A percentile compares a stretch with the other conserved stretches of the same genome.
Evolutionary conservation across 2,329 filamentous ascomycete genomes (phyloP).

Genomic region (Fusarium sp.): DNA sequence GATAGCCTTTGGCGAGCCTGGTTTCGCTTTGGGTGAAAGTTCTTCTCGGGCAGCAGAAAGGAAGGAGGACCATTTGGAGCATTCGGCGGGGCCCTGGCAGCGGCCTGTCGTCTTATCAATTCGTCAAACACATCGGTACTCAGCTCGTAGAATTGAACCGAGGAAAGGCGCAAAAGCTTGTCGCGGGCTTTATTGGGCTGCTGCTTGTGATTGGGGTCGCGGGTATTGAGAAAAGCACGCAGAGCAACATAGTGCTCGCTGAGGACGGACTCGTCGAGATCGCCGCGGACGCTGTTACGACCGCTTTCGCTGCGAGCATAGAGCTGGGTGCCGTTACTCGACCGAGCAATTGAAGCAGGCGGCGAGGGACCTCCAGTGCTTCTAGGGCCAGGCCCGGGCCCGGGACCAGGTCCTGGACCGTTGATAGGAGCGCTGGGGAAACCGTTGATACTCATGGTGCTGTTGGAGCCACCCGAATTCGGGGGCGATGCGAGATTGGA

Average conservation of each 20-base stretch:
- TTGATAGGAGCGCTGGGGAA: conserved; percentile 55
- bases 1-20: conserved; percentile 96
- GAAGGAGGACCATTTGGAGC: conserved; percentile 68
- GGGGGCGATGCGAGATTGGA: conserved; percentile 75
- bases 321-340: conserved; percentile 80
- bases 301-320: conserved; percentile 74
- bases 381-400: conserved; percentile 62
- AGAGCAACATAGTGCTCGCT: conserved; percentile 85
- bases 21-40: conserved; percentile 96
- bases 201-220: conserved; percentile 78
- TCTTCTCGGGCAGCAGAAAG: conserved; percentile 84
- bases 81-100: conserved; percentile 64
- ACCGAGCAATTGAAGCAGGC: conserved; percentile 86
- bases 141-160: conserved; percentile 95
- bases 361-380: conserved; percentile 78
- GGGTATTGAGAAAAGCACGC: conserved; percentile 79
- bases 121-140: conserved; percentile 99
- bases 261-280: conserved; percentile 72
- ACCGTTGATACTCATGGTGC: conserved; percentile 68
- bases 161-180: conserved; percentile 88
- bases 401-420: conserved; percentile 55
- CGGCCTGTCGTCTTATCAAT: conserved; percentile 83
- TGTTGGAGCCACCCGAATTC: conserved; percentile 71
- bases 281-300: conserved; percentile 65
- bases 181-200: conserved; percentile 91